phyloP scores from a whole-genome alignment of 1,284 basidiomycete genomes.

The Mrakiaceae sp. region DNA sequence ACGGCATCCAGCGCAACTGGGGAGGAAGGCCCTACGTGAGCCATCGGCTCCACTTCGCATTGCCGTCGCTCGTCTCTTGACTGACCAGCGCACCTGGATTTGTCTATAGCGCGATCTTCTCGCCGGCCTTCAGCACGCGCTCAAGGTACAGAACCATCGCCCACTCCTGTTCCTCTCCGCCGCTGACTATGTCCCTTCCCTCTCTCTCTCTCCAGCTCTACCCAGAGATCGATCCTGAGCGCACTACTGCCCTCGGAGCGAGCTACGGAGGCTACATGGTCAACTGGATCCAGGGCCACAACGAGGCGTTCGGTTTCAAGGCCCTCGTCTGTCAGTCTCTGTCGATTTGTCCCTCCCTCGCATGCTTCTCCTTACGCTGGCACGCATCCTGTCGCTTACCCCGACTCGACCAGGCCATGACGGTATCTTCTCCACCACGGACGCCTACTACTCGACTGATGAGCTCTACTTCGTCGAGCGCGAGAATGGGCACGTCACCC shows the following conservation, averaged over 20 bases:
- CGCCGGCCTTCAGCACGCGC: slow-evolving; percentile 59
- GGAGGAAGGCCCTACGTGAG: slow-evolving; percentile 31
- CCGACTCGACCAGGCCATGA: slow-evolving; percentile 46
- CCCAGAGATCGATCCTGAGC: slow-evolving; percentile 59
- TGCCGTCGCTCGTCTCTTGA: too few relatives aligned
- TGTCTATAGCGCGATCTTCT: slow-evolving; percentile 44
- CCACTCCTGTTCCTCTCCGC: neutral
- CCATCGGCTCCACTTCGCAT: slow-evolving; percentile 53
- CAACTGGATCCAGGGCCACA: slow-evolving; percentile 90
- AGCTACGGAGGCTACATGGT: slow-evolving; percentile 38
- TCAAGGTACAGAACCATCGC: slow-evolving; percentile 34
- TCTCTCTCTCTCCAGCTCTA: slow-evolving; percentile 1
- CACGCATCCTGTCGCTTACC: neutral
- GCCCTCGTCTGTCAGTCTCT: slow-evolving; percentile 51
- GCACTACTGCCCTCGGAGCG: slow-evolving; percentile 53
- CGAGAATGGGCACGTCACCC: slow-evolving; percentile 16
- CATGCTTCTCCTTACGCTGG: neutral
- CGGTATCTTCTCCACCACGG: slow-evolving; percentile 45
- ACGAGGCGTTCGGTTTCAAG: slow-evolving; percentile 69
- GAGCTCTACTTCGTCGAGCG: slow-evolving; percentile 68
- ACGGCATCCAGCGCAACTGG: slow-evolving; percentile 43
- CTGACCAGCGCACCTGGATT: too few relatives aligned
- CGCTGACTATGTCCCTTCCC: neutral
- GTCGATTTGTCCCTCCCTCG: slow-evolving; percentile 19
- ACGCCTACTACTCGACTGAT: slow-evolving; percentile 59